Conservation (phyloP, 305 asterid genomes). For the Striga hermonthica region DNA sequence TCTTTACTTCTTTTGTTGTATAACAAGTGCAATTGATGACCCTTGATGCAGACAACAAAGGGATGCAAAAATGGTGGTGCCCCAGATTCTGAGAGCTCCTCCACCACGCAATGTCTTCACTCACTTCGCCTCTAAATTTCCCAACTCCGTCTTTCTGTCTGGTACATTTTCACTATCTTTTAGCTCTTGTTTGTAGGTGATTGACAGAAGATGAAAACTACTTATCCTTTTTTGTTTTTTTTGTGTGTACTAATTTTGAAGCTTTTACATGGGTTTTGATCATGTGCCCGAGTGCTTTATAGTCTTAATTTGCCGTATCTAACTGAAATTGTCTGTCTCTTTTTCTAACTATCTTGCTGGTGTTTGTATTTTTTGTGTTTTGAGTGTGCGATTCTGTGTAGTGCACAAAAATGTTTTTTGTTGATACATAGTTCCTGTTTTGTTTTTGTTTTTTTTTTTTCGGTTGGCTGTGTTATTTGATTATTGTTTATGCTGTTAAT, state of each 20-base stretch:
- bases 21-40: not conserved
- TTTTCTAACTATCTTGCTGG: not conserved
- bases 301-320: conserved; percentile 22
- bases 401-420: not conserved
- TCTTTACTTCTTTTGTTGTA: not conserved
- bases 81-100: conserved; percentile 47
- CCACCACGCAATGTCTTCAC: conserved; percentile 38
- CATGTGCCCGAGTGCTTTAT: conserved; percentile 13
- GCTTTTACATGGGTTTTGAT: not conserved
- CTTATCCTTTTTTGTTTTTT: not conserved
- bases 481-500: conserved; percentile 28
- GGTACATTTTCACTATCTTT: conserved; percentile 37
- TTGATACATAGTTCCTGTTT: conserved; percentile 13
- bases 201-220: not conserved
- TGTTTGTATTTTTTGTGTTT: not conserved
- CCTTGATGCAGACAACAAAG: not conserved
- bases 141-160: conserved; percentile 25
- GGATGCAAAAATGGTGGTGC: conserved; percentile 48
- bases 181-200: not conserved
- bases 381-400: not conserved
- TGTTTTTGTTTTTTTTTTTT: not conserved
- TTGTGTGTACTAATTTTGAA: conserved; percentile 5
- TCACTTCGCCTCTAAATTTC: conserved; percentile 37
- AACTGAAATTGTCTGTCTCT: not conserved
- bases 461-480: conserved; percentile 20